These are phyloP conservation scores for Manihot esculenta DNA, from an alignment of 441 rosid genomes.

Conservation along the genomic window DNA sequence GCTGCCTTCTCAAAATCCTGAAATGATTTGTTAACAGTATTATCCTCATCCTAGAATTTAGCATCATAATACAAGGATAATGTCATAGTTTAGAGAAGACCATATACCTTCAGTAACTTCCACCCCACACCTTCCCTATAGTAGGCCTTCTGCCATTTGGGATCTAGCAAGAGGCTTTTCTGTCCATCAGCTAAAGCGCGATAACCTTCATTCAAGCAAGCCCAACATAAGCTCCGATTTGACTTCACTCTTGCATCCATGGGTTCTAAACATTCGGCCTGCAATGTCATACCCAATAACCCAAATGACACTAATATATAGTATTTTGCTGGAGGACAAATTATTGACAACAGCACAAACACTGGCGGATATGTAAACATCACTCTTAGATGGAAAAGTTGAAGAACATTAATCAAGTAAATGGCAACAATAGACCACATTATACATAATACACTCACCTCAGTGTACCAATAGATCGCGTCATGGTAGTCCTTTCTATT, in stretches of 20 bases:
- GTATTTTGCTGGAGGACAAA: too few species aligned
- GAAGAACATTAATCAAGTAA: too few species aligned
- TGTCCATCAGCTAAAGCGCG: slow-evolving; percentile 9
- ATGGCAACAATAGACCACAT: too few species aligned
- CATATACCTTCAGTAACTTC: slow-evolving; percentile 13
- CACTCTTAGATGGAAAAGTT: too few species aligned
- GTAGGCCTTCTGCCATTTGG: slow-evolving; percentile 1
- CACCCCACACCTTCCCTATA: slow-evolving; percentile 15
- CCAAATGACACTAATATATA: too few species aligned
- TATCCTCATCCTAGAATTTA: too few species aligned
- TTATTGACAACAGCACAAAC: too few species aligned
- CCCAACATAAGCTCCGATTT: slow-evolving; percentile 19
- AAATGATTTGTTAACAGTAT: background rate
- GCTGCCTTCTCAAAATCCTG: background rate
- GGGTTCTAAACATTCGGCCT: background rate
- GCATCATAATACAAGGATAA: background rate
- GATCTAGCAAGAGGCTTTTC: background rate
- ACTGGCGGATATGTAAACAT: too few species aligned
- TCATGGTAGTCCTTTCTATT: slow-evolving; percentile 7
- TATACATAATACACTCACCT: background rate
- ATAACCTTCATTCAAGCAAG: slow-evolving; percentile 9
- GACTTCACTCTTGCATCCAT: background rate
- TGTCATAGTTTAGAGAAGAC: background rate
- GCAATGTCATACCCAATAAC: background rate
- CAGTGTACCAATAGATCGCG: slow-evolving; percentile 1